Base-by-base conservation (phyloP, 2,329 filamentous ascomycete genomes). In the Aspergillus carbonarius region DNA sequence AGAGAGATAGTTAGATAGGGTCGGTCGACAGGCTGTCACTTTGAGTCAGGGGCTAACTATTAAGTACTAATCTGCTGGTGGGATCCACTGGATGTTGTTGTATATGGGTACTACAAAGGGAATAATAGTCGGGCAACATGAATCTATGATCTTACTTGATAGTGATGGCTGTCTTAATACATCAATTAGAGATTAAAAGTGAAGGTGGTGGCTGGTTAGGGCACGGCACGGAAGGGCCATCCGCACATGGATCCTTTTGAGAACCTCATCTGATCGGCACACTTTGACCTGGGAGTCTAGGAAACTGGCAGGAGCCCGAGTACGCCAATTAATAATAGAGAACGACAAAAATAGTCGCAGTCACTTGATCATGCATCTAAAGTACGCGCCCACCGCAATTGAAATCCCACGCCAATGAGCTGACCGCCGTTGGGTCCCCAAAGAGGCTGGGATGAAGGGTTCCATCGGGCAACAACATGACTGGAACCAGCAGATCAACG, bases 401-500 rank as follows among this genome's bases (percentile, higher is more conserved):
- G 27, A 40, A 42, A 9, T 18, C 37, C 35, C 23, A 53, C 50
- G n/a, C 37, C 35, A 27, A 40, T 42, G 35, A 42, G 51, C 40
- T 54, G 51, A 54, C 64, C 60, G 59, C 62, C 55, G 57, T 68
- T 70, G 66, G 67, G 67, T 66, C 57, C 46, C 55, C 51, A 52
- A 52, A 55, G 46, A 64, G 63, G 61, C 61, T 65, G 61, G 64
- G 61, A 69, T 63, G 66, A 63, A 63, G 66, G 54, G 42, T 67
- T 65, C 46, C 48, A 39, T 49, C 59, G 39, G 58, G 57, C 51
- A 46, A 55, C 58, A 62, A 55, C 47, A 30, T 48, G 44, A 48
- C 25, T 48, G 44, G 44, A 48, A 48, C 44, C 44, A 48, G 44
- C 44, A 17, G 27, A 17, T 32, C 44, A 30, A 30, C 44, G 27